Percentiles rank a stretch among this genome's conserved stretches.
Evolutionary conservation across 805 yeast genomes (phyloP).

Genomic region (Candida tammaniensis): DNA sequence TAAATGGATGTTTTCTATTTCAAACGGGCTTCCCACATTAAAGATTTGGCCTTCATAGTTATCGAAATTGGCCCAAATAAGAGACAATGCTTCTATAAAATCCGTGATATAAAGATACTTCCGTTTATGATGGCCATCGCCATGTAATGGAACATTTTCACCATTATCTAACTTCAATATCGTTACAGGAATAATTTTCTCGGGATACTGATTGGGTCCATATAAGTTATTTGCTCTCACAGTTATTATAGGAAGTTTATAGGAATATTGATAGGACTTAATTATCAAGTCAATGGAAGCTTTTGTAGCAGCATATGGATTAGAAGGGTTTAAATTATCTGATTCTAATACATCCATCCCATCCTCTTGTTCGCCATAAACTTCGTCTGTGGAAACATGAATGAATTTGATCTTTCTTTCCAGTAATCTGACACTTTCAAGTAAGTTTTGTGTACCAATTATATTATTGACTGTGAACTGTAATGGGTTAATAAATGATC

Average conservation of each 20-base stretch:
- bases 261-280: slow-evolving; percentile 43
- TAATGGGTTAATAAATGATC: slow-evolving; percentile 44
- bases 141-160: slow-evolving; percentile 40
- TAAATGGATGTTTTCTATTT: slow-evolving; percentile 24
- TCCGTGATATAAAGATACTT: slow-evolving; percentile 47
- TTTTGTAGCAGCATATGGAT: slow-evolving; percentile 57
- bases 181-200: slow-evolving; percentile 44
- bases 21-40: slow-evolving; percentile 26
- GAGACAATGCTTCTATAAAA: slow-evolving; percentile 35
- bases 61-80: slow-evolving; percentile 17
- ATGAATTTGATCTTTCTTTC: slow-evolving; percentile 21
- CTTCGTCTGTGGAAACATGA: slow-evolving; percentile 60
- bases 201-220: slow-evolving; percentile 54
- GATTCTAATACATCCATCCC: slow-evolving; percentile 28
- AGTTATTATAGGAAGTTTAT: slow-evolving; percentile 37
- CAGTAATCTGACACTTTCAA: slow-evolving; percentile 36
- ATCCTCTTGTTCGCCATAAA: slow-evolving; percentile 45
- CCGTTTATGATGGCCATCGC: slow-evolving; percentile 43
- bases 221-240: slow-evolving; percentile 52
- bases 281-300: slow-evolving; percentile 52
- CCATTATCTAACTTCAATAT: slow-evolving; percentile 21
- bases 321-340: slow-evolving; percentile 45
- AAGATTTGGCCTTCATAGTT: slow-evolving; percentile 14
- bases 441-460: slow-evolving; percentile 44
- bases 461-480: slow-evolving; percentile 45